Percentiles rank a stretch among this genome's conserved stretches.
phyloP scores from a whole-genome alignment of 345 rosid genomes.

The Eucalyptus erythrocorys region DNA sequence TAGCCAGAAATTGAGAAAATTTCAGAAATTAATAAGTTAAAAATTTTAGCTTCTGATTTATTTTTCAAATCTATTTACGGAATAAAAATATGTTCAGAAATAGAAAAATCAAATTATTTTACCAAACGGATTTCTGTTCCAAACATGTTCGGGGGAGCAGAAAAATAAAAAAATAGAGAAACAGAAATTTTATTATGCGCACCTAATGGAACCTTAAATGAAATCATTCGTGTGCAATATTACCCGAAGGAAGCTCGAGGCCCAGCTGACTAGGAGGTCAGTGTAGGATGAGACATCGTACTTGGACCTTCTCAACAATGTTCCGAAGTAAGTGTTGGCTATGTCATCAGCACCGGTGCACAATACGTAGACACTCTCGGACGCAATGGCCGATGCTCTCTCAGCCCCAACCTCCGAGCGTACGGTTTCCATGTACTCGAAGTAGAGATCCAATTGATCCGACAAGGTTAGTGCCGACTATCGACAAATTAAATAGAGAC shows the following conservation, averaged over 20 bases:
- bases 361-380: background rate
- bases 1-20: no score
- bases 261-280: background rate
- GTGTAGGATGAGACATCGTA: constrained; percentile 2
- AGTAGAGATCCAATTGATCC: background rate
- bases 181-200: no score
- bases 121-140: no score
- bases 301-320: background rate
- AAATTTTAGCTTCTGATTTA: no score
- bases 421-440: background rate
- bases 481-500: background rate
- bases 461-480: background rate
- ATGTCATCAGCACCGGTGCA: constrained; percentile 7
- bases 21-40: no score
- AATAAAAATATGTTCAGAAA: no score
- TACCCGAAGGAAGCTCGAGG: constrained; percentile 8
- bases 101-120: no score
- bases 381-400: background rate
- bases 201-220: background rate
- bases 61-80: no score
- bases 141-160: no score
- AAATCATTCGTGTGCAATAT: background rate
- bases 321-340: background rate
- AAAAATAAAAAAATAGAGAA: no score
- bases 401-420: background rate